These are phyloP conservation scores for Colletotrichum musicola DNA, from an alignment of 2,329 filamentous ascomycete genomes.

Conservation along the genomic window DNA sequence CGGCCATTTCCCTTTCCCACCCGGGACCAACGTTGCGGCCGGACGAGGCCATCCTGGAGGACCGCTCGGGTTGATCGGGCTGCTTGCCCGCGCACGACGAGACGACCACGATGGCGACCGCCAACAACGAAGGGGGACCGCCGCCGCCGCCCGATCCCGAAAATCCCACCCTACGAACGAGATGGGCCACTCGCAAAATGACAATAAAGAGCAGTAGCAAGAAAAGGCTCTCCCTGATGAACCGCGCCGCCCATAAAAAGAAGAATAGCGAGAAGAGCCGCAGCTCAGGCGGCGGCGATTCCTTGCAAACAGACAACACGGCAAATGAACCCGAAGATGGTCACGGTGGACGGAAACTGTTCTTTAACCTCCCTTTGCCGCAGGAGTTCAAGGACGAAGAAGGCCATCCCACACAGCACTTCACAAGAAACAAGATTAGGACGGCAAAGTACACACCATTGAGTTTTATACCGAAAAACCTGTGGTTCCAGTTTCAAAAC, in stretches of 20 bases:
- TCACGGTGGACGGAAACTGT: conserved; percentile 71
- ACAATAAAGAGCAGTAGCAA: conserved; percentile 78
- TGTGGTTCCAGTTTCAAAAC: conserved; percentile 99
- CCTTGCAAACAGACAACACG: conserved; percentile 40
- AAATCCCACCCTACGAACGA: conserved; percentile 75
- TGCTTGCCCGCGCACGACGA: conserved; percentile 42
- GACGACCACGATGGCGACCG: conserved; percentile 43
- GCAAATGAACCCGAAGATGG: conserved; percentile 54
- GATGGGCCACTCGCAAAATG: conserved; percentile 96
- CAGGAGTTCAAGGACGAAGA: conserved; percentile 82
- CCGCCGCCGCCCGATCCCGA: conserved; percentile 61
- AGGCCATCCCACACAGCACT: conserved; percentile 77
- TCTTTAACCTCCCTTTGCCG: conserved; percentile 89
- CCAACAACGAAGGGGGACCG: conserved; percentile 47
- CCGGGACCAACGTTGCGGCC: conserved; percentile 42
- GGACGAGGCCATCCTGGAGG: conserved; percentile 55
- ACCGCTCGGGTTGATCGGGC: conserved; percentile 55
- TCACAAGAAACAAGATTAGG: conserved; percentile 93
- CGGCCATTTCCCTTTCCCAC: conserved; percentile 16
- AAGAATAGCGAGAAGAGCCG: conserved; percentile 78
- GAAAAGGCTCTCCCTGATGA: conserved; percentile 87
- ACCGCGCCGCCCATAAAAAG: conserved; percentile 77
- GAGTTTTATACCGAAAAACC: conserved; percentile 95
- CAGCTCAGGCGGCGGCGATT: conserved; percentile 53
- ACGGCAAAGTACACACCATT: conserved; percentile 97